Base-by-base conservation (phyloP, 345 rosid genomes). In the Barbarea vulgaris region DNA sequence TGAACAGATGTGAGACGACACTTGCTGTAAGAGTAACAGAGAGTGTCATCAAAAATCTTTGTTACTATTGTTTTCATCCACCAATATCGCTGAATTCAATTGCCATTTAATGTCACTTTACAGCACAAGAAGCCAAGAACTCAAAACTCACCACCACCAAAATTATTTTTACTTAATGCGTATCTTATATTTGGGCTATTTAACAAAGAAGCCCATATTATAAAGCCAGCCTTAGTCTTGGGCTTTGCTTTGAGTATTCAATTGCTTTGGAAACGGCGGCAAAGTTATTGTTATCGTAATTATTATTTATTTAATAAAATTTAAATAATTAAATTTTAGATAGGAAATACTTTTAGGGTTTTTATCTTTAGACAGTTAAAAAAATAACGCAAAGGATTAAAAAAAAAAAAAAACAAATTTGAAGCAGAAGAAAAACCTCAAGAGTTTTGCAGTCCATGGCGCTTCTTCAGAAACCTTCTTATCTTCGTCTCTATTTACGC, bases 401-500 rank as follows among this genome's bases (percentile, higher is more conserved):
- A 5, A 51, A 24, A 47, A 1, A 7, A 34, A 47, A 36, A 24
- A 27, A 15, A 9, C 27, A 59, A 48, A 52, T 27, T 59, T 3
- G 52, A 51, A 31, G 25, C 6, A 39, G 56, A 61, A 54, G 64
- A 61, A 62, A 33, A 42, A 52, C 70, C 50, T 66, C 61, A 10
- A 6, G 27, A 22, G 56, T 14, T 21, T 14, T 67, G 1, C 34
- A 31, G 14, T 61, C 25, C 17, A 77, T 77, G 81, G 81, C 77
- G 81, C 68, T 77, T 77, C 69, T 77, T 65, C 81, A 48, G 7
- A 71, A 21, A 66, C 15, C 80, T 47, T 48, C 68, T 77, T 77
- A 72, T 66, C 73, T 57, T 65, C 73, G 73, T 54, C 72, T 64
- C 67, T 77, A 8, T 77, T 21, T 65, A 17, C 72, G 67, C 0